Base-by-base conservation (phyloP, 1,139 yeast genomes). In the Wickerhamomyces sp. region DNA sequence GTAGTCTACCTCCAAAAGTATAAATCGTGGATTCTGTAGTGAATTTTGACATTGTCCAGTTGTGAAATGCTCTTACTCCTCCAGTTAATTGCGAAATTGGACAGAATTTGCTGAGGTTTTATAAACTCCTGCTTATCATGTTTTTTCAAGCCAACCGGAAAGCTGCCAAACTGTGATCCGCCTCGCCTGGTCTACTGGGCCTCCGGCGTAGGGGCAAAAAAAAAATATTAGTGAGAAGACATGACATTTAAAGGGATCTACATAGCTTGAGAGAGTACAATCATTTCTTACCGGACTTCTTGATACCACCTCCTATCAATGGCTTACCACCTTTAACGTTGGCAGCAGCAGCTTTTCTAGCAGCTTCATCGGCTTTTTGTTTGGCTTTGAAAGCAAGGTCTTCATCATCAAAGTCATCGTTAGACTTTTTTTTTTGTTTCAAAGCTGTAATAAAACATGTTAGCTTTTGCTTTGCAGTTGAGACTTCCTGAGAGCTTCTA, bases 291-390 rank as follows among this genome's bases (percentile, higher is more conserved):
- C 76, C 80, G 51, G 81, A 82, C 78, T 89, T 89, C 75, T 89
- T 89, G 68, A 89, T 88, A 44, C 97, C 97, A 38, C 96, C 96
- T 41, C 95, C 89, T 37, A 79, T 78, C 51, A 89, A 66, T 31
- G 96, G 96, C 35, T 95, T 95, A 46, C 95, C 95, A 56, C 83
- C 77, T 54, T 84, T 70, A 41, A 95, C 93, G 64, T 84, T 80
- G 38, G 81, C 77, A 45, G 93, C 89, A 82, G 89, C 74, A 38
- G 83, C 94, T 66, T 89, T 88, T 64, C 79, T 80, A 28, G 96
- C 95, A 57, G 83, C 86, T 49, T 91, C 95, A 47, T 86, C 96
- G 38, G 95, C 96, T 65, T 81, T 86, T 67, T 86, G 95, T 72
- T 87, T 89, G 55, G 84, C 91, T 70, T 87, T 86, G 75, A 79